Base-by-base conservation (phyloP, 176 grass and related monocot genomes). In the Aegilops speltoides region DNA sequence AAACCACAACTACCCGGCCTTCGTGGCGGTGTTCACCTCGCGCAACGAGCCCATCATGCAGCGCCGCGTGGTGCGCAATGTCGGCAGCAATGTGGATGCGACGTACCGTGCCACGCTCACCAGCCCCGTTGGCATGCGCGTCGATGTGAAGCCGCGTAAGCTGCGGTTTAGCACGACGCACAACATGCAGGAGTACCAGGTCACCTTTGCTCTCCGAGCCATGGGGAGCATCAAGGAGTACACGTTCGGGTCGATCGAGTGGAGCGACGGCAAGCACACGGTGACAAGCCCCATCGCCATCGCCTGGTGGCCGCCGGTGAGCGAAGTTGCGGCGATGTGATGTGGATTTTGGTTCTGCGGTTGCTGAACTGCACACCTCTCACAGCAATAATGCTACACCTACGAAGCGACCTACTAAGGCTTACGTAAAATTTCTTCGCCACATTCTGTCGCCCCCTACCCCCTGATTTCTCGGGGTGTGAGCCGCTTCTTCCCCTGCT, bases 1-100 rank as follows among this genome's bases (percentile, higher is more conserved):
- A 17, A 87, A 94, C 62, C 82, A 83, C 70, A 94, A 94, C 68
- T 91, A 91, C 77, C 92, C 89, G 8, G 84, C 92, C 3, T 89
- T 94, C 48, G 77, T 85, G 2, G 87, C 73, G 10, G 33, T 86
- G 46, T 91, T 96, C 36, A 37, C 26, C 15, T 34, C 68, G 10
- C 91, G 77, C 5, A 19, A 57, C 17, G 6, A 2, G 5, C 14
- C 29, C 5, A 73, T 97, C 36, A 92, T 74, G 2, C 85, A 89
- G 24, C 81, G 6, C 15, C 89, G 94, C 52, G 3, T 15, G 4
- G 94, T 96, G 20, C 71, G 68, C 22, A 92, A 93, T 29, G 85
- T 96, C 22, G 89, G 94, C 8, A 50, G 25, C 31, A 38, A 76
- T 0, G 29, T 24, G 0, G 3, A 13, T 0, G 54, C 85, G 5